A percentile compares a stretch with the other conserved stretches of the same genome.
These are phyloP conservation scores for Suillus fuscotomentosus DNA, from an alignment of 768 basidiomycete genomes.

Conservation along the genomic window DNA sequence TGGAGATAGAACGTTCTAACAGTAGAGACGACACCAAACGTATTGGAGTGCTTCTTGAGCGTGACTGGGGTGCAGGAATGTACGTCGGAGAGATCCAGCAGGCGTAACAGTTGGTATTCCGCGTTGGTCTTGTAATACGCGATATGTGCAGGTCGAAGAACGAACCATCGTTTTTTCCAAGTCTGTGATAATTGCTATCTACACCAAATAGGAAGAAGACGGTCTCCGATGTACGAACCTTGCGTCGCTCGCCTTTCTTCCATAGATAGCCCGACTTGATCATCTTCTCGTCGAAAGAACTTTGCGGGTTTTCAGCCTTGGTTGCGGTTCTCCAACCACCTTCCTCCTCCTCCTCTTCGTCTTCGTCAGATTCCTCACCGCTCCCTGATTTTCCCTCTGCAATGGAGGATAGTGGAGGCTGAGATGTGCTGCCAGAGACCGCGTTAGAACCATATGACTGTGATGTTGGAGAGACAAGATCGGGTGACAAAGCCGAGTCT, in stretches of 20 bases:
- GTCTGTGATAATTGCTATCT: constrained; percentile 50
- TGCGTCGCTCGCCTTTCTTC: constrained; percentile 97
- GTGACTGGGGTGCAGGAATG: constrained; percentile 87
- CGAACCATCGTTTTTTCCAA: constrained; percentile 99
- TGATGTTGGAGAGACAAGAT: constrained; percentile 39
- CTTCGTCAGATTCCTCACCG: constrained; percentile 77
- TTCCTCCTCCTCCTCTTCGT: constrained; percentile 65
- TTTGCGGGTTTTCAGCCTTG: constrained; percentile 39
- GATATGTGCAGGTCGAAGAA: constrained; percentile 85
- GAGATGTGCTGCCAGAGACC: constrained; percentile 31
- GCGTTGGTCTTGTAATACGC: constrained; percentile 96
- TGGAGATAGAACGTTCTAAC: constrained; percentile 90
- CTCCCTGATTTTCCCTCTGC: constrained; percentile 70
- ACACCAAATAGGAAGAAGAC: constrained; percentile 6
- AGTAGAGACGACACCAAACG: constrained; percentile 91
- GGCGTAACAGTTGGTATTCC: constrained; percentile 89
- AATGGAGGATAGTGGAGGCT: constrained; percentile 69
- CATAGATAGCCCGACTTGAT: constrained; percentile 92
- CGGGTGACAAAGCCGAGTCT: constrained; percentile 65
- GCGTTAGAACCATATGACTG: constrained; percentile 34
- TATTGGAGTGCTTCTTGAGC: constrained; percentile 85
- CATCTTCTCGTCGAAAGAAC: constrained; percentile 63
- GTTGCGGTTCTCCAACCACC: constrained; percentile 63
- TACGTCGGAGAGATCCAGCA: constrained; percentile 84
- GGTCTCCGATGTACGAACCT: constrained; percentile 53